phyloP scores from a whole-genome alignment of 495 filamentous ascomycete genomes.

The Hamigera avellanea region DNA sequence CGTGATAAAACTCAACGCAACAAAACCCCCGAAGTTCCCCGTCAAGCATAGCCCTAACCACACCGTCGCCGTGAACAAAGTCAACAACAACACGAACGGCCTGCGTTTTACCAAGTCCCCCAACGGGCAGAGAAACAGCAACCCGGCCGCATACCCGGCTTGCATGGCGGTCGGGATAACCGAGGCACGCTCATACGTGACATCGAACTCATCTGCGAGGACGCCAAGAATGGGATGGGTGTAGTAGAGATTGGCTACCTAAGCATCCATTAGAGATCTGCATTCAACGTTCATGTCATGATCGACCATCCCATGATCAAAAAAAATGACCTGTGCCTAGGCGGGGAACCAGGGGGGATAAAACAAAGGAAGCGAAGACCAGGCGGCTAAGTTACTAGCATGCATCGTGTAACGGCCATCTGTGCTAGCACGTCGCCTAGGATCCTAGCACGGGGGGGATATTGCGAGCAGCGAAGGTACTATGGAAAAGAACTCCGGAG shows the following conservation, averaged over 20 bases:
- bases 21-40: slow-evolving; percentile 49
- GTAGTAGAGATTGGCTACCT: slow-evolving; percentile 64
- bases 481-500: no score
- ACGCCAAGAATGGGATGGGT: slow-evolving; percentile 57
- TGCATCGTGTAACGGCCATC: no score
- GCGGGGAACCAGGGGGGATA: no score
- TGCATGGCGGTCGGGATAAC: slow-evolving; percentile 69
- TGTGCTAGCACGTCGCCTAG: no score
- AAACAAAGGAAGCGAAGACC: no score
- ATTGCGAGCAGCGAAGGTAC: no score
- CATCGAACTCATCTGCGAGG: slow-evolving; percentile 48
- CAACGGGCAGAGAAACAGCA: slow-evolving; percentile 67
- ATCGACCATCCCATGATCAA: no score
- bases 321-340: no score
- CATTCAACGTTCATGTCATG: slow-evolving; percentile 21
- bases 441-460: no score
- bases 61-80: slow-evolving; percentile 52
- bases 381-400: no score
- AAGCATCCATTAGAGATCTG: slow-evolving; percentile 7
- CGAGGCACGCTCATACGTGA: slow-evolving; percentile 44
- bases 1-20: slow-evolving; percentile 55
- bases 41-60: slow-evolving; percentile 67
- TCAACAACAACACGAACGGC: slow-evolving; percentile 55
- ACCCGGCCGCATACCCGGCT: slow-evolving; percentile 64
- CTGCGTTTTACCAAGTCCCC: slow-evolving; percentile 64